Evolutionary conservation across 129 eudicot species (phyloP), one percentile per base, ranked within the genome.

Genomic region (Pulicaria dysenterica): DNA sequence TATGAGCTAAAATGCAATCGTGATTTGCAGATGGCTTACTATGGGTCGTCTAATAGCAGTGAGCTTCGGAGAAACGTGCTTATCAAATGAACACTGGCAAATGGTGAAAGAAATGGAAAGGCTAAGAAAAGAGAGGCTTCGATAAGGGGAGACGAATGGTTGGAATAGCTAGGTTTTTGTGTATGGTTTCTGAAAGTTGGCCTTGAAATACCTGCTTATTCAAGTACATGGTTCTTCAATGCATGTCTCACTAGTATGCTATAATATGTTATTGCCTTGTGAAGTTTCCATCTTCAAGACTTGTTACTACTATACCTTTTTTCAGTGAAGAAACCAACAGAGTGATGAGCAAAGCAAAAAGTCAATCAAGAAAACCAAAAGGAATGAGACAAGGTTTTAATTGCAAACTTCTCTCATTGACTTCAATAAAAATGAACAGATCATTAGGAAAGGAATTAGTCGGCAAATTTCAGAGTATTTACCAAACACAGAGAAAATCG

Each of bases 61-160:
- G 64, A 94, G 99, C 71, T 88, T 70, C 71, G 97, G 99, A 1
- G 97, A 88, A 75, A 86, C 94, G 3, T 31, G 78, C 57, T 49
- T 94, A 59, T 74, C 96, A 3, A 70, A 77, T 81, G 94, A 94
- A 49, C 97, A 90, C 58, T 94, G 99, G 99, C 96, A 88, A 75
- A 90, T 88, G 97, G 97, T 88, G 43, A 88, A 88, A 79, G 96
- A 94, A 81, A 79, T 94, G 58, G 99, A 94, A 82, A 84, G 89
- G 69, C 88, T 88, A 42, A 79, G 97, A 66, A 80, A 73, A 61
- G 91, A 86, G 64, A 86, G 99, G 78, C 50, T 87, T 53, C 81
- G 70, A 48, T 83, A 73, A 73, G 83, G 24, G 61, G 24, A 50
- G 12, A 43, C 14, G 14, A 44, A 48, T 36, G 44, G 37, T 51